These are phyloP conservation scores for Dothiorella sarmentorum DNA, from an alignment of 2,329 filamentous ascomycete species.

Conservation along the genomic window DNA sequence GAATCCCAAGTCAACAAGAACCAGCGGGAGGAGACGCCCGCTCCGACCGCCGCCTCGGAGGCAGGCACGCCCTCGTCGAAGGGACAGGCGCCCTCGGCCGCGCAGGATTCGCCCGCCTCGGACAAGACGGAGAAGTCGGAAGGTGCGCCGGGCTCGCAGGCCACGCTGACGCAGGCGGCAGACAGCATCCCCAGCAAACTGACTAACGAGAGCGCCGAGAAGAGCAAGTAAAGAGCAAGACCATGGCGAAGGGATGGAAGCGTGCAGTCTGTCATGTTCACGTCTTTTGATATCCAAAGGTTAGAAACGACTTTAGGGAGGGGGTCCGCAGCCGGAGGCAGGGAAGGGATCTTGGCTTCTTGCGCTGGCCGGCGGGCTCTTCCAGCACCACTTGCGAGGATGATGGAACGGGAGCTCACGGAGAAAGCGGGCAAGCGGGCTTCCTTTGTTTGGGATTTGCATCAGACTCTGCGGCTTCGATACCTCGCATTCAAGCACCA, in stretches of 20 bases:
- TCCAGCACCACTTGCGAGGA: slow-evolving; percentile 12
- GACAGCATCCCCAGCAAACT: slow-evolving; percentile 1
- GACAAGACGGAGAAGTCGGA: slow-evolving; percentile 18
- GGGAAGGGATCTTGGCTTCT: not conserved
- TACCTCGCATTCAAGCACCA: slow-evolving; percentile 17
- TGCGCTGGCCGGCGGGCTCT: slow-evolving; percentile 3
- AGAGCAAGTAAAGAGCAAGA: slow-evolving; percentile 14
- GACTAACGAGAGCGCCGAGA: not conserved
- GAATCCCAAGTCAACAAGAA: slow-evolving; percentile 76
- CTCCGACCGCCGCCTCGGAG: slow-evolving; percentile 14
- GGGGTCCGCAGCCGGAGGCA: not conserved
- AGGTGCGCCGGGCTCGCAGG: not conserved
- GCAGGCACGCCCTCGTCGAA: slow-evolving; percentile 18
- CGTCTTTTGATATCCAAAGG: slow-evolving; percentile 19
- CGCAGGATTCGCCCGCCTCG: slow-evolving; percentile 16
- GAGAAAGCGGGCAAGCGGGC: slow-evolving; percentile 17
- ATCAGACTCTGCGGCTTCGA: slow-evolving; percentile 17
- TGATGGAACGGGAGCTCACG: slow-evolving; percentile 2
- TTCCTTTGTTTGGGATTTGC: slow-evolving; percentile 17
- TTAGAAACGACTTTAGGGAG: slow-evolving; percentile 17
- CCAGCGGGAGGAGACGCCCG: slow-evolving; percentile 19
- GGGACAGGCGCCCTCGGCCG: slow-evolving; percentile 5
- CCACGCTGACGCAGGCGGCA: slow-evolving; percentile 13
- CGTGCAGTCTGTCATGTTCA: slow-evolving; percentile 9
- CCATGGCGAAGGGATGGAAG: slow-evolving; percentile 10